Percentiles rank a stretch among this genome's conserved stretches.
phyloP scores from a whole-genome alignment of 2,329 filamentous ascomycete genomes.

The Tolypocladium cylindrosporum region DNA sequence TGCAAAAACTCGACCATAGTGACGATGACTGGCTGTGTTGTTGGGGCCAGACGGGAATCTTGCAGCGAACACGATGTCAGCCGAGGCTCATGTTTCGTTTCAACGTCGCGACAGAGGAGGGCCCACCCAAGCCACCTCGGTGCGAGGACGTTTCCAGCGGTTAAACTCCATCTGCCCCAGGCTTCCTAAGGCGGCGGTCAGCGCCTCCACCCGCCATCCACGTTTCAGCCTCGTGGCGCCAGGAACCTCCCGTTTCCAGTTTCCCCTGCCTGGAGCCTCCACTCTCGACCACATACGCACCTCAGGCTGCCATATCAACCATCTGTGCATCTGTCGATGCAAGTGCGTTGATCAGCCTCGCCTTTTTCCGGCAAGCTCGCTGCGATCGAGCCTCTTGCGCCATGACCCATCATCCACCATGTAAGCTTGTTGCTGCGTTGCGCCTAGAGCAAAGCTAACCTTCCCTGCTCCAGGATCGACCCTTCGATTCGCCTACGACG shows the following conservation, averaged over 20 bases:
- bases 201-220: neutral
- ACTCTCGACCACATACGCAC: neutral
- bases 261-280: neutral
- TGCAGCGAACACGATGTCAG: no score
- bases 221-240: neutral
- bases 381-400: neutral
- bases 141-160: no score
- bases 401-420: neutral
- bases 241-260: neutral
- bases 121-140: no score
- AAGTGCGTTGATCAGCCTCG: neutral
- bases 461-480: slow-evolving; percentile 51
- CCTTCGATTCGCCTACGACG: slow-evolving; percentile 67
- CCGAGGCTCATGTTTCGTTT: no score
- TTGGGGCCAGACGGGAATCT: no score
- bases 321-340: neutral
- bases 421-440: neutral
- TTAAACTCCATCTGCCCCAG: no score
- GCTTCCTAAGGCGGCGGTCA: neutral
- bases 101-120: no score
- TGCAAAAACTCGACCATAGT: no score
- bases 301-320: neutral
- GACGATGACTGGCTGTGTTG: no score
- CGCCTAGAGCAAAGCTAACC: neutral
- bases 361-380: neutral